Evolutionary conservation across 805 yeast genomes (phyloP), one percentile per base, ranked within the genome.

Genomic region (Ogataea wickerhamii): DNA sequence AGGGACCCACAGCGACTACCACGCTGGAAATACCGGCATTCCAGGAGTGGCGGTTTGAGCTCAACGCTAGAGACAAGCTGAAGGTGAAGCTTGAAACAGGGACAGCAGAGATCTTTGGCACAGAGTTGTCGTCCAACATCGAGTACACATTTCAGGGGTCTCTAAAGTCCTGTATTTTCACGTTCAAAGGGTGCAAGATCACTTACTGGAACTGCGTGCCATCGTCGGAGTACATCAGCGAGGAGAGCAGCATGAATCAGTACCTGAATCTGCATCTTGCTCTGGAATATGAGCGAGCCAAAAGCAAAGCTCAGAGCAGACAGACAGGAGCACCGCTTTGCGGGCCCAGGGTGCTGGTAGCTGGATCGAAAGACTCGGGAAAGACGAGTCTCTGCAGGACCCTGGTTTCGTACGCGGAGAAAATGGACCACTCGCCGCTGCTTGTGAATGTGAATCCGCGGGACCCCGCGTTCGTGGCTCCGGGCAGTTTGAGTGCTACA

Each of bases 71-170:
- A 20, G 66, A 74, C 13, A 62, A 64, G 14, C 54, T 84, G 26
- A 67, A 65, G n/a, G 53, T 84, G 31, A 75, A 67, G 48, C 68
- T 80, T 8, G 41, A 61, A 3, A 64, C 67, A 2, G 99, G 98
- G 3, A 71, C 80, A 2, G 96, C 87, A 2, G 98, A 93, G 63
- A 74, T 88, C 7, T 87, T 83, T 61, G 99, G 98, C 18, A 87
- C 96, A 3, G 99, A 93, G 58, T 72, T 93, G 18, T 85, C 96
- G 2, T 67, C 71, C 29, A 86, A 83, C 41, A 68, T 72, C 1
- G 84, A 78, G 17, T 82, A 78, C 51, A 55, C 61, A 3, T 79
- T 85, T 52, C 60, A 64, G 18, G 81, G 80, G 6, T 50, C 67
- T 0, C 63, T 71, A 43, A 76, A 76, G 37, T 63, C 74, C 4